Base-by-base conservation (phyloP, 2,329 filamentous ascomycete genomes). In the Dothideomycetes sp. region DNA sequence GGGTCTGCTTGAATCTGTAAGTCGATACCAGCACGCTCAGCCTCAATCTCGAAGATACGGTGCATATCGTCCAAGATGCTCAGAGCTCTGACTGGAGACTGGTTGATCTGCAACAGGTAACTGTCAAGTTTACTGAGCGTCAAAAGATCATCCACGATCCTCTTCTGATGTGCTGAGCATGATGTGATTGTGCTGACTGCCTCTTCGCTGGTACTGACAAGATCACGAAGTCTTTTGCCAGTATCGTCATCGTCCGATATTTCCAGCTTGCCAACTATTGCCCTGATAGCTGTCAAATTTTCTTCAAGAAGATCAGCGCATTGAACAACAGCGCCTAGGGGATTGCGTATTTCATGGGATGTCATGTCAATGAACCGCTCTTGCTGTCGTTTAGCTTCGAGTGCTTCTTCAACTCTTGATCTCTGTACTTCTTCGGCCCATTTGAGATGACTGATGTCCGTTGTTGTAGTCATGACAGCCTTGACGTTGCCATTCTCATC, bases 131-230 rank as follows among this genome's bases (percentile, higher is more conserved):
- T 68, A 27, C 60, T 64, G 16, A 68, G 48, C 0, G 64, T 67
- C 2, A 69, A 53, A 4, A 69, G 57, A 44, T 70, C 67, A 45
- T 69, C 66, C 8, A 69, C 65, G 25, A 70, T 69, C 16, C 64
- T 54, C 45, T 67, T 68, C 43, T 68, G 65, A 42, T 70, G 67
- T 18, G 64, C 58, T 5, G 63, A 63, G 46, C 67, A 70, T 25
- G 64, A 56, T 24, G 64, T 57, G 42, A 70, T 67, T 22, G 63
- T 66, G 28, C 65, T 58, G 5, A 60, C 61, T 13, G 60, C 55
- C 13, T 59, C 53, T 8, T 55, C 43, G 29, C 57, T 59, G 22
- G 56, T 56, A 11, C 54, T 49, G 33, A 51, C 55, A 2, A 51
- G 46, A 11, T 47, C 38, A 11, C 53, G 53, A 2, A 60, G 48